Evolutionary conservation across 257 asterid species (phyloP).

Genomic region (Nicotiana benthamiana): DNA sequence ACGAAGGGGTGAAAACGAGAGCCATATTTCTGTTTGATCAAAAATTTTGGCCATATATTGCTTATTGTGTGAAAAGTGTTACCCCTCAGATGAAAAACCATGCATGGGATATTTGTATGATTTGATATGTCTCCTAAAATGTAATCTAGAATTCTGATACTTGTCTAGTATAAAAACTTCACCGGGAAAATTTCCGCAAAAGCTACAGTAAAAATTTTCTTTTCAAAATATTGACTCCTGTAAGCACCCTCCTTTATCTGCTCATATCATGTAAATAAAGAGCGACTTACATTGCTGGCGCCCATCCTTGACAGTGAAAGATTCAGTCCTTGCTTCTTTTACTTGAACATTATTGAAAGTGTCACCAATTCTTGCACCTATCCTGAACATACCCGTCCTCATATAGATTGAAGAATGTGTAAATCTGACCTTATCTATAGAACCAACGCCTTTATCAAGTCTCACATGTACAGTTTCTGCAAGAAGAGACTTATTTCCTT

Average conservation of each 20-base stretch:
- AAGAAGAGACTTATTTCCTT: constrained; percentile 37
- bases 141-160: neutral
- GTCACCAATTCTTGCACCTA: constrained; percentile 34
- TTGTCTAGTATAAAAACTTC: neutral
- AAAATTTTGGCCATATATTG: no score
- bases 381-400: constrained; percentile 18
- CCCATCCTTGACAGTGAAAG: constrained; percentile 27
- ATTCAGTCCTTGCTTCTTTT: constrained; percentile 36
- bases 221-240: neutral
- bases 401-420: constrained; percentile 13
- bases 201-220: neutral
- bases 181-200: neutral
- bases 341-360: constrained; percentile 3
- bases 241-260: neutral
- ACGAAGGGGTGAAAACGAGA: no score
- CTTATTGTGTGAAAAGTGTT: no score
- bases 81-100: no score
- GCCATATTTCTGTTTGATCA: no score
- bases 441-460: constrained; percentile 28
- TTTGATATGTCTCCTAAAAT: neutral
- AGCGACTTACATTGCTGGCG: constrained; percentile 32
- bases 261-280: neutral
- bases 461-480: constrained; percentile 22
- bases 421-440: constrained; percentile 23
- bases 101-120: no score